Evolutionary conservation across 2,329 filamentous ascomycete species (phyloP), one percentile per base, ranked within the genome.

Genomic region (Chalaropsis ovoidea): DNA sequence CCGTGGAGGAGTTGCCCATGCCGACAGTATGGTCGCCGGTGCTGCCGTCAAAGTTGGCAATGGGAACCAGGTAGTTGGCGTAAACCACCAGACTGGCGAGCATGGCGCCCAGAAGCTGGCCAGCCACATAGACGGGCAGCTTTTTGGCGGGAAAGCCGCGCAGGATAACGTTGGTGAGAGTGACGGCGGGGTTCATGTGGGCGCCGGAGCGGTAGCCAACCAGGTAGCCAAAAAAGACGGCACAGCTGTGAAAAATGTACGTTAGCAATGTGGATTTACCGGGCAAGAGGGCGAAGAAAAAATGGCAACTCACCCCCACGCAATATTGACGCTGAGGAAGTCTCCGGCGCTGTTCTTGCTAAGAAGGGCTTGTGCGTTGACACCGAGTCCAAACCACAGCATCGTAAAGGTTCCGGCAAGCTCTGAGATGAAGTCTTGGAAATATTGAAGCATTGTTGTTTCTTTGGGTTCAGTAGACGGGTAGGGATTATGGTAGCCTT

Each of bases 131-230:
- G 19, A 86, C 73, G 1, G 86, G 87, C 69, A 89, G 83, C 47
- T 86, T 84, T 60, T 82, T 79, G 83, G 86, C 88, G 5, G 87
- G 85, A 27, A 88, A 80, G 64, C 82, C 81, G 65, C 87, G 84
- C 73, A 82, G 87, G 60, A 90, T 74, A 71, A 86, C 89, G 74
- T 85, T 87, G 68, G 82, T 80, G 39, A 90, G 79, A 1, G 86
- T 89, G 15, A 90, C 81, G n/a, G 85, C 87, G 0, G 87, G 85
- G 71, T 86, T 87, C 69, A 90, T 77, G 71, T 88, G 86, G 0
- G 82, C 85, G 7, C 86, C 86, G 2, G 82, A 86, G 69, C 86
- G 85, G 64, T 81, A 81, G 5, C 78, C 79, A n/a, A 82, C 80
- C 70, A 89, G 89, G 47, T 88, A 81, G 3, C 86, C 85, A 2